These are phyloP conservation scores for Eucalyptus shirleyi DNA, from an alignment of 345 rosid species.

Conservation along the genomic window DNA sequence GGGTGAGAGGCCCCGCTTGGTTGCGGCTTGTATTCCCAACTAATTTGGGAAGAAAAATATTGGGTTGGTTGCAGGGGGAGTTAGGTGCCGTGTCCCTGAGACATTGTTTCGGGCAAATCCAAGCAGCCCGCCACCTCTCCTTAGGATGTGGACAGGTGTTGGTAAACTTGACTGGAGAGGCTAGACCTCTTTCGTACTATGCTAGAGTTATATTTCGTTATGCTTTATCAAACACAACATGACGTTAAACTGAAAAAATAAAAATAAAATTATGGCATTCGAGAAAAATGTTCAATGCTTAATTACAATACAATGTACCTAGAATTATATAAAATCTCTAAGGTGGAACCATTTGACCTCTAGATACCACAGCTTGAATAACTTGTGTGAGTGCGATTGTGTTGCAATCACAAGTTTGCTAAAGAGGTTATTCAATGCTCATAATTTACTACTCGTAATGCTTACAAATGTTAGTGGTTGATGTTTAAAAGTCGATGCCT, in stretches of 20 bases:
- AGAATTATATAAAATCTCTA: no score
- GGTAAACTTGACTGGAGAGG: no score
- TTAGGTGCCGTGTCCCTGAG: no score
- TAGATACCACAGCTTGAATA: rapidly evolving
- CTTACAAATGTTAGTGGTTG: rapidly evolving
- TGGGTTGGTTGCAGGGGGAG: no score
- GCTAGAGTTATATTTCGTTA: no score
- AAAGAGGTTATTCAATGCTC: not conserved
- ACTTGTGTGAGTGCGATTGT: not conserved
- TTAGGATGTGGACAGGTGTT: no score
- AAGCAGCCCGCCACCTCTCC: no score
- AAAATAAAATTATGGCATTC: rapidly evolving
- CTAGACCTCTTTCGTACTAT: no score
- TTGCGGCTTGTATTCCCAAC: no score
- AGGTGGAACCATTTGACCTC: not conserved
- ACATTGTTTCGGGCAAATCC: no score
- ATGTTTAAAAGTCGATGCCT: not conserved
- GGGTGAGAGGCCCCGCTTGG: no score
- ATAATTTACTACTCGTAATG: not conserved
- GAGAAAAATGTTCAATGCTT: not conserved
- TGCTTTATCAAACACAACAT: rapidly evolving
- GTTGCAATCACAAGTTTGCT: rapidly evolving
- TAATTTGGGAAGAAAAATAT: no score
- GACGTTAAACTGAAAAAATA: not conserved
- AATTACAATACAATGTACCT: not conserved